Conservation (phyloP, 306 rosid genomes). For the Begonia loranthoides region DNA sequence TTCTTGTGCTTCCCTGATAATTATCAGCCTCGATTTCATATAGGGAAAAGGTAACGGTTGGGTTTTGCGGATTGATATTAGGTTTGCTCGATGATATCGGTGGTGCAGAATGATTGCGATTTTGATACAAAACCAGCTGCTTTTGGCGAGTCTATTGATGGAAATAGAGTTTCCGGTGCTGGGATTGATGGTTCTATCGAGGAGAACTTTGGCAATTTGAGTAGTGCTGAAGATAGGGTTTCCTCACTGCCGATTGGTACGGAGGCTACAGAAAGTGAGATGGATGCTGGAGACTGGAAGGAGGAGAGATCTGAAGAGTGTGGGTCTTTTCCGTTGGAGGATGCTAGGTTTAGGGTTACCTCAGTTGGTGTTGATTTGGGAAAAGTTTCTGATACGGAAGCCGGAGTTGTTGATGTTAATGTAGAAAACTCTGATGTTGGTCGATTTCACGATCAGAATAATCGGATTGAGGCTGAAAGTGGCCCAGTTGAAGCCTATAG, state of each 20-base stretch:
- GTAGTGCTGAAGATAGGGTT: conserved; percentile 21
- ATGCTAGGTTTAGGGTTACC: conserved; percentile 27
- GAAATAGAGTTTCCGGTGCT: conserved; percentile 14
- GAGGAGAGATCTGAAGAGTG: conserved; percentile 25
- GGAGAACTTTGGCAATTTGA: conserved; percentile 3
- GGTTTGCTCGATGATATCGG: conserved; percentile 16
- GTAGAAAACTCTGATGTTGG: conserved; percentile 14
- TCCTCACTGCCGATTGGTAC: conserved; percentile 25
- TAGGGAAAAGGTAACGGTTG: conserved; percentile 4
- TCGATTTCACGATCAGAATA: conserved; percentile 4
- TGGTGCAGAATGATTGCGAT: conserved; percentile 41
- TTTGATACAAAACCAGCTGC: conserved; percentile 19
- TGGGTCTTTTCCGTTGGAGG: conserved; percentile 13
- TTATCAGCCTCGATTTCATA: neutral
- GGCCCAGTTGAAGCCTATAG: conserved; percentile 8
- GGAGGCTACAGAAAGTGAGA: conserved; percentile 22
- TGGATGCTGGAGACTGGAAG: conserved; percentile 16
- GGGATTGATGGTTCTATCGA: conserved; percentile 15
- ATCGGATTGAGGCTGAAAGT: conserved; percentile 6
- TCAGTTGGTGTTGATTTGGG: conserved; percentile 17
- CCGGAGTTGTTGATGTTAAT: conserved; percentile 11
- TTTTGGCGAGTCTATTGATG: conserved; percentile 14
- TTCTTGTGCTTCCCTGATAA: neutral
- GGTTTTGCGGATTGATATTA: conserved; percentile 13
- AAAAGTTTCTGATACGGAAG: conserved; percentile 13